These are phyloP conservation scores for Elongisporangium senticosum DNA, from an alignment of 352 stramenopile species.

Conservation along the genomic window DNA sequence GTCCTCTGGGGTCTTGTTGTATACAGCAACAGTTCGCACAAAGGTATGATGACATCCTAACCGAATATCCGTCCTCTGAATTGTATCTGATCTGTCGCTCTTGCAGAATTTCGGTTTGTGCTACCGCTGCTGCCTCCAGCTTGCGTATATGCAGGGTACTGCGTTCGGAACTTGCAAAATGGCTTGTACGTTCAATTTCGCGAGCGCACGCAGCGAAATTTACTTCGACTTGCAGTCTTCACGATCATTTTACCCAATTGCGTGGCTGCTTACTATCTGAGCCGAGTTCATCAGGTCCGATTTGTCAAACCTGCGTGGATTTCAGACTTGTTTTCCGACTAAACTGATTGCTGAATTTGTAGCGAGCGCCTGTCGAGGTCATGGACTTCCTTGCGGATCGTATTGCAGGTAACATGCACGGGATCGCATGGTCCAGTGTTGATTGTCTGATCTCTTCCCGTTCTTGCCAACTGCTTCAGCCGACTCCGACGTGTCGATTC, in stretches of 20 bases:
- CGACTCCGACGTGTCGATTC: conserved; percentile 42
- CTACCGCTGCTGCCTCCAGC: conserved; percentile 65
- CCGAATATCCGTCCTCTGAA: not conserved
- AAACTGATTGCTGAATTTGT: conserved; percentile 1
- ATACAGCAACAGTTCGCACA: conserved; percentile 76
- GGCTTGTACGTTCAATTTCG: conserved; percentile 51
- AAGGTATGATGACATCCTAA: conserved; percentile 34
- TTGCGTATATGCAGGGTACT: conserved; percentile 75
- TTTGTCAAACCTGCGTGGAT: not conserved
- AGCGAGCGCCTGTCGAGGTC: conserved; percentile 69
- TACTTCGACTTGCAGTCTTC: conserved; percentile 44
- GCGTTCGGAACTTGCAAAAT: conserved; percentile 61
- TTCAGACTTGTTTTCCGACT: not conserved
- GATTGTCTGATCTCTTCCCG: not conserved
- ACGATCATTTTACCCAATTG: conserved; percentile 61
- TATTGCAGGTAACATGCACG: conserved; percentile 36
- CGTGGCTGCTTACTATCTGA: conserved; percentile 62
- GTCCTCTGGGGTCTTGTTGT: conserved; percentile 70
- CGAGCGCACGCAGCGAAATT: conserved; percentile 44
- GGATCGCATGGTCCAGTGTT: not conserved
- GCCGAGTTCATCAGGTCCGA: conserved; percentile 34
- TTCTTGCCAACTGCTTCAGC: conserved; percentile 10
- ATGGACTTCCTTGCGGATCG: conserved; percentile 71
- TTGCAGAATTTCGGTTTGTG: conserved; percentile 80
- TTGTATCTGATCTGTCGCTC: not conserved